phyloP scores from a whole-genome alignment of 1,284 basidiomycete genomes.

The Papiliotrema laurentii region DNA sequence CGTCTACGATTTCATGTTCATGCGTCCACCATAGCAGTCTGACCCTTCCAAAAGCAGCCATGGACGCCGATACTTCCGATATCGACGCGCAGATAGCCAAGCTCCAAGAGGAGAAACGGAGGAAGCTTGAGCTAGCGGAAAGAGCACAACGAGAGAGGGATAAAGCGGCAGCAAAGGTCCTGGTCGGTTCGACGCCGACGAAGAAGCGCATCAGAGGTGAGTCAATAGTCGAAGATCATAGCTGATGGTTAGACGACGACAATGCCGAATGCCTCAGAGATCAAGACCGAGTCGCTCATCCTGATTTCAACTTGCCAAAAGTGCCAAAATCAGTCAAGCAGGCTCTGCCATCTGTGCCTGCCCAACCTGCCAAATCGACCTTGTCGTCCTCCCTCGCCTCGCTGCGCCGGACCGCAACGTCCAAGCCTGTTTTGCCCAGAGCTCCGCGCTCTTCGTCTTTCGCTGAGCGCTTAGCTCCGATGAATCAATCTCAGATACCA shows the following conservation, averaged over 20 bases:
- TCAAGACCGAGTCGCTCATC: constrained; percentile 15
- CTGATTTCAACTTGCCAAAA: constrained; percentile 7
- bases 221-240: background rate
- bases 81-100: constrained; percentile 37
- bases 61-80: constrained; percentile 23
- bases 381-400: constrained; percentile 14
- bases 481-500: background rate
- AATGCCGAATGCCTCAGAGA: background rate
- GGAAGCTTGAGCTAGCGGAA: constrained; percentile 17
- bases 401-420: constrained; percentile 6
- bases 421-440: background rate
- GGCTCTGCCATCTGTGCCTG: constrained; percentile 1
- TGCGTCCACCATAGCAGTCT: background rate
- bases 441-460: constrained; percentile 11
- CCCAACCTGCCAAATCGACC: background rate
- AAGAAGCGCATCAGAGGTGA: constrained; percentile 8
- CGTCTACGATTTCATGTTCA: background rate
- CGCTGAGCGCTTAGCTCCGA: constrained; percentile 5
- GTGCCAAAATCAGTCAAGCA: background rate
- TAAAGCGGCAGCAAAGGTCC: constrained; percentile 24
- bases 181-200: constrained; percentile 34
- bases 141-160: constrained; percentile 10
- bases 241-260: background rate
- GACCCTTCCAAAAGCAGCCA: background rate
- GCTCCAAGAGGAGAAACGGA: constrained; percentile 21